phyloP scores from a whole-genome alignment of 2,329 filamentous ascomycete species.

The Penicillium janthinellum region DNA sequence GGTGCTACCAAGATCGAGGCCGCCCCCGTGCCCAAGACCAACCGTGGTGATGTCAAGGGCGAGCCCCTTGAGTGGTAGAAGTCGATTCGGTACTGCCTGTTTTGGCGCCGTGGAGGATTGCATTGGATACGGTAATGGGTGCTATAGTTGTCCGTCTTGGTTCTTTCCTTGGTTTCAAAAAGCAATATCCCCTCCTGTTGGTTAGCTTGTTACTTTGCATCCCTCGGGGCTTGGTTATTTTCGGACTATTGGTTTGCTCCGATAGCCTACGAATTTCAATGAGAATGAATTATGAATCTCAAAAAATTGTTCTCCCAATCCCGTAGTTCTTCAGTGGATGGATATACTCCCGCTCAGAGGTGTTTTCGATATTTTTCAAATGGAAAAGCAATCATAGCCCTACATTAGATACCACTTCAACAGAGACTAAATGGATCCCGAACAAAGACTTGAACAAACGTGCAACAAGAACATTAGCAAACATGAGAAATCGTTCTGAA shows the following conservation, averaged over 20 bases:
- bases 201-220: constrained; percentile 12
- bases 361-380: not conserved
- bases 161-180: constrained; percentile 18
- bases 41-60: constrained; percentile 77
- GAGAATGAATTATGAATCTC: constrained; percentile 29
- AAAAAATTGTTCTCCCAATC: not conserved
- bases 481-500: not conserved
- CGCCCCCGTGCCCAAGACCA: constrained; percentile 79
- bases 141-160: constrained; percentile 4
- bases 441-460: not conserved
- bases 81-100: constrained; percentile 10
- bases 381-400: not conserved
- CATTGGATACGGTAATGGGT: constrained; percentile 16
- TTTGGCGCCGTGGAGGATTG: constrained; percentile 12
- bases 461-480: not conserved
- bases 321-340: not conserved
- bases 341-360: not conserved
- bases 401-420: constrained; percentile 12
- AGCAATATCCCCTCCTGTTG: constrained; percentile 26
- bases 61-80: constrained; percentile 87
- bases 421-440: not conserved
- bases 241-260: constrained; percentile 14
- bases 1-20: constrained; percentile 63
- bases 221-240: constrained; percentile 14
- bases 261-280: constrained; percentile 25